A percentile compares a stretch with the other conserved stretches of the same genome.
These are phyloP conservation scores for Entoloma clypeatum DNA, from an alignment of 1,284 basidiomycete genomes.

Conservation along the genomic window DNA sequence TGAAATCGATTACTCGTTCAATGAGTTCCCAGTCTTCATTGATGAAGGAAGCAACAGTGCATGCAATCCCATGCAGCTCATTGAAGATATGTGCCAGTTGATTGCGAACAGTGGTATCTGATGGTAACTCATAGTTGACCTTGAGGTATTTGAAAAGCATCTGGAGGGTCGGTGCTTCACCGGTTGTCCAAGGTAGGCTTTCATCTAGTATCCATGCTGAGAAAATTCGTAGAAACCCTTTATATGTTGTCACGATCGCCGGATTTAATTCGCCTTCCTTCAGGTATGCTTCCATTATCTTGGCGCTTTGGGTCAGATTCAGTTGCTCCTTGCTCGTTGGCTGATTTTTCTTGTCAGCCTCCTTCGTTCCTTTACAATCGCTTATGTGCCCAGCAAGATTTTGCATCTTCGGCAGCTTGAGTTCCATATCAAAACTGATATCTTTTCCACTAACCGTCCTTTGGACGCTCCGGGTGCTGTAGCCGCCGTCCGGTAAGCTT, in stretches of 20 bases:
- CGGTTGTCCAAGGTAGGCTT: slow-evolving; percentile 29
- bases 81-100: slow-evolving; percentile 23
- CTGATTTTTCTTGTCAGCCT: background rate
- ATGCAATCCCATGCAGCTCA: slow-evolving; percentile 26
- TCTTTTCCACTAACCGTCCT: slow-evolving; percentile 16
- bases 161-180: slow-evolving; percentile 23
- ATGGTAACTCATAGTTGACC: slow-evolving; percentile 21
- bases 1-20: slow-evolving; percentile 28
- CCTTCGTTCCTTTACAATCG: slow-evolving; percentile 16
- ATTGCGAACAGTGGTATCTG: slow-evolving; percentile 29
- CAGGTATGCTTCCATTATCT: slow-evolving; percentile 23
- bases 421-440: slow-evolving; percentile 22
- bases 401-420: slow-evolving; percentile 19
- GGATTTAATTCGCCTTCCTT: slow-evolving; percentile 25
- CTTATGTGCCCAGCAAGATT: slow-evolving; percentile 24
- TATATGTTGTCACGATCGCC: slow-evolving; percentile 17
- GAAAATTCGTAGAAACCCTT: slow-evolving; percentile 28
- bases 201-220: slow-evolving; percentile 32
- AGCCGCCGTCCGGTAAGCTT: background rate
- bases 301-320: slow-evolving; percentile 19
- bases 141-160: slow-evolving; percentile 27
- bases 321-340: slow-evolving; percentile 6
- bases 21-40: slow-evolving; percentile 29
- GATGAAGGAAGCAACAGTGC: slow-evolving; percentile 25
- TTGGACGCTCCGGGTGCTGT: slow-evolving; percentile 11